Evolutionary conservation across 305 asterid species (phyloP).

Genomic region (Withania somnifera): DNA sequence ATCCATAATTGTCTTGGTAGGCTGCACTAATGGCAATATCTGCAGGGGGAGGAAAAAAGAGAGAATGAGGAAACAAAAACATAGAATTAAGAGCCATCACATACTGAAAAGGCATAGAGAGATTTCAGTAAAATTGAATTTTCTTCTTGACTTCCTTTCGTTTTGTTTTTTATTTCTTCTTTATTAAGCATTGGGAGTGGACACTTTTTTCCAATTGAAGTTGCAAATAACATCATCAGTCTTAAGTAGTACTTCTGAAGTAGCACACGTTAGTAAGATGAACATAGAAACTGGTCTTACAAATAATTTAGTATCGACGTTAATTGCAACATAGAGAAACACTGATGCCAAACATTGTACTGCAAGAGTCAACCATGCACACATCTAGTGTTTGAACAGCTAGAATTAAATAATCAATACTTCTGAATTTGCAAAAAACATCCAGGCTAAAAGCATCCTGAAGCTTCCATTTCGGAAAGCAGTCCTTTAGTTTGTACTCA

Average conservation of each 20-base stretch:
- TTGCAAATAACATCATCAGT: neutral
- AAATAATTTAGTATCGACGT: neutral
- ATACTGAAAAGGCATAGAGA: neutral
- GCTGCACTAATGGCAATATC: slow-evolving; percentile 91
- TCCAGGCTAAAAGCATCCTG: neutral
- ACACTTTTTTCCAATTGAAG: neutral
- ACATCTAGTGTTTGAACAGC: neutral
- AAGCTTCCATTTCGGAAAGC: neutral
- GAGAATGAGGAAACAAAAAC: neutral
- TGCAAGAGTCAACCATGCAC: neutral
- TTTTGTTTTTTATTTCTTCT: neutral
- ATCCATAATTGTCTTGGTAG: slow-evolving; percentile 65
- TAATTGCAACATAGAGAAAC: neutral
- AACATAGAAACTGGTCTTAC: neutral
- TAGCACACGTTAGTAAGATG: neutral
- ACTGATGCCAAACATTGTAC: neutral
- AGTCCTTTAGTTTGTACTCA: neutral
- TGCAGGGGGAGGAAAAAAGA: slow-evolving; percentile 18
- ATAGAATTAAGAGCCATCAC: neutral
- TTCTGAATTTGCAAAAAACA: neutral
- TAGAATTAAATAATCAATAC: neutral
- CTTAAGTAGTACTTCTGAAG: neutral
- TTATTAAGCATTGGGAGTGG: neutral
- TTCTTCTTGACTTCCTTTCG: neutral
- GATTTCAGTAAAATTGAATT: neutral